A percentile compares a stretch with the other conserved stretches of the same genome.
Evolutionary conservation across 805 yeast species (phyloP).

Genomic region (Ogataea nitratoaversa): DNA sequence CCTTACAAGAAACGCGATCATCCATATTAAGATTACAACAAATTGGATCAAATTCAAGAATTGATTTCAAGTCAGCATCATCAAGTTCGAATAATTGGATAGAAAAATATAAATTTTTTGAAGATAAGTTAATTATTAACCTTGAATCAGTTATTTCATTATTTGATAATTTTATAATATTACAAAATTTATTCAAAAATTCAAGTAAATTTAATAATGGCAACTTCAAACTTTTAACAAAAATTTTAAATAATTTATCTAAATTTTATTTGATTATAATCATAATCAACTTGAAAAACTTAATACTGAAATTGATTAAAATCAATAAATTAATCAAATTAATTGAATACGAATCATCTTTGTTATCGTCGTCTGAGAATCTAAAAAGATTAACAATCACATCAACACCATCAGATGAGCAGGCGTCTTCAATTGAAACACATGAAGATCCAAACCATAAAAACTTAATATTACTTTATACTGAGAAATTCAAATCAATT

Average conservation of each 20-base stretch:
- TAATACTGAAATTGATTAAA: constrained; percentile 17
- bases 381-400: constrained; percentile 1
- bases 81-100: constrained; percentile 4
- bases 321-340: constrained; percentile 20
- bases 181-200: constrained; percentile 23
- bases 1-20: not conserved
- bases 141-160: constrained; percentile 23
- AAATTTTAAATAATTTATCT: constrained; percentile 21
- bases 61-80: not conserved
- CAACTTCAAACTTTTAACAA: constrained; percentile 12
- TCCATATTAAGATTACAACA: not conserved
- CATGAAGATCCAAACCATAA: constrained; percentile 8
- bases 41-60: not conserved
- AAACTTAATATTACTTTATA: constrained; percentile 19
- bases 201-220: constrained; percentile 5
- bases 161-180: constrained; percentile 27
- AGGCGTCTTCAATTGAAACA: too few species aligned
- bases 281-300: constrained; percentile 25
- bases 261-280: constrained; percentile 28
- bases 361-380: constrained; percentile 8
- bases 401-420: too few species aligned
- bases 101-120: constrained; percentile 15
- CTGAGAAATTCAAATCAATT: constrained; percentile 21
- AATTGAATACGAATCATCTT: constrained; percentile 20
- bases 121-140: constrained; percentile 14